Evolutionary conservation across 1,284 basidiomycete species (phyloP).

Genomic region (Puccinia triticina): DNA sequence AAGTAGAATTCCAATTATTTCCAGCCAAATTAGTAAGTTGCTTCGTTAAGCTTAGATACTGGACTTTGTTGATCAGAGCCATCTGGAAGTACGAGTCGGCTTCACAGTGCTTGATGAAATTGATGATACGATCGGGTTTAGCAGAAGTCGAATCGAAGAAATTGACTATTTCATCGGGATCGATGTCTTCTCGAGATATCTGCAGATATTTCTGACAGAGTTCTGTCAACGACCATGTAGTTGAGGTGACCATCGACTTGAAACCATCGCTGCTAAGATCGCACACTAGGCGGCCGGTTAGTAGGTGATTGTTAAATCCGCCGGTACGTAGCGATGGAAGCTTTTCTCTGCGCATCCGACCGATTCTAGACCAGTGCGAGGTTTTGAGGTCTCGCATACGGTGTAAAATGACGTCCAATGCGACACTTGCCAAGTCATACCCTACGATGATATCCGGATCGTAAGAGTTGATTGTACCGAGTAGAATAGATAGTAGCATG

Average conservation of each 20-base stretch:
- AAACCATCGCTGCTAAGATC: constrained; percentile 93
- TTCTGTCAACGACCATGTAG: constrained; percentile 96
- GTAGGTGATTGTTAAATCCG: constrained; percentile 79
- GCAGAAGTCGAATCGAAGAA: constrained; percentile 85
- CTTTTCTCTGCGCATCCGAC: constrained; percentile 82
- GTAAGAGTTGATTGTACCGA: constrained; percentile 75
- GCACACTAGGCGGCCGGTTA: constrained; percentile 84
- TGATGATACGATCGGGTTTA: constrained; percentile 76
- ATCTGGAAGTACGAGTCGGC: constrained; percentile 93
- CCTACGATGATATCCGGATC: constrained; percentile 95
- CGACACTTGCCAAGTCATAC: constrained; percentile 90
- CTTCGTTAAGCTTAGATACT: constrained; percentile 83
- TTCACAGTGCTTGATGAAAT: constrained; percentile 88
- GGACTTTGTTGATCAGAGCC: constrained; percentile 88
- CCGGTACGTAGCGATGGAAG: constrained; percentile 73
- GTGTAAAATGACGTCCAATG: constrained; percentile 85
- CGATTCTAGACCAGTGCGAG: constrained; percentile 91
- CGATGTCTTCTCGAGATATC: constrained; percentile 83
- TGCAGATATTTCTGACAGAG: constrained; percentile 91
- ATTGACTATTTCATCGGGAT: constrained; percentile 87
- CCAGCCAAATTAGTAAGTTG: constrained; percentile 97
- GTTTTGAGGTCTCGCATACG: constrained; percentile 86
- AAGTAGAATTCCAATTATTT: constrained; percentile 94
- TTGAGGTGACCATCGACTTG: constrained; percentile 93
- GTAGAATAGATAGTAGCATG: constrained; percentile 27